Evolutionary conservation across 148 eudicot genomes (phyloP).

Genomic region (Talinum fruticosum): DNA sequence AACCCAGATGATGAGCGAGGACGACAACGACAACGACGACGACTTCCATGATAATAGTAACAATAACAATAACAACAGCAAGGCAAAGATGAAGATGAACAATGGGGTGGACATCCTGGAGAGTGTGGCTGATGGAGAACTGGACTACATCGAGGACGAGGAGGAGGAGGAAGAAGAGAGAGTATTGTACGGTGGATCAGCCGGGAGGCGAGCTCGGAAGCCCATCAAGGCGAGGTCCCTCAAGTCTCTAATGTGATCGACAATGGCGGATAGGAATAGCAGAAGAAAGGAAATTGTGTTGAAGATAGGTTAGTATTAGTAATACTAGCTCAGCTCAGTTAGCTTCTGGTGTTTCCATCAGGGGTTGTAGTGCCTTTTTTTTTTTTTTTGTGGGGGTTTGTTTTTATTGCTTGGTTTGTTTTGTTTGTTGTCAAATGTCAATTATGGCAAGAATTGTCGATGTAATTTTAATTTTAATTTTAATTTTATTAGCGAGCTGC

Average conservation of each 20-base stretch:
- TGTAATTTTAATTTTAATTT: not conserved
- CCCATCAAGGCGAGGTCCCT: slow-evolving; percentile 15
- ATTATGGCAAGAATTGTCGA: not conserved
- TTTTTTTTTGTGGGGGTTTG: not conserved
- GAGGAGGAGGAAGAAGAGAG: slow-evolving; percentile 3
- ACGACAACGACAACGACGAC: not conserved
- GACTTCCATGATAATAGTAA: not conserved
- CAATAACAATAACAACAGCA: not conserved
- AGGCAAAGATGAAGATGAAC: not conserved
- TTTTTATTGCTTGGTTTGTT: not conserved
- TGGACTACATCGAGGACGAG: slow-evolving; percentile 13
- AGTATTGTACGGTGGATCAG: slow-evolving; percentile 7
- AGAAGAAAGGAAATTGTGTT: not conserved
- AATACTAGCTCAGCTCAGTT: not conserved
- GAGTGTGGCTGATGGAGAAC: slow-evolving; percentile 9
- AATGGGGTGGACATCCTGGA: not conserved
- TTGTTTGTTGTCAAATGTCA: not conserved
- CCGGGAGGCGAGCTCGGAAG: slow-evolving; percentile 1
- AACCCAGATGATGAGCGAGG: slow-evolving; percentile 9
- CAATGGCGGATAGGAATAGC: not conserved
- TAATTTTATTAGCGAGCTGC: not conserved
- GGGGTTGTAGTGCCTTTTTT: not conserved
- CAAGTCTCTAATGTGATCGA: slow-evolving; percentile 11
- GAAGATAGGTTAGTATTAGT: not conserved
- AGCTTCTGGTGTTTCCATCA: not conserved